A percentile compares a stretch with the other conserved stretches of the same genome.
Evolutionary conservation across 2,329 filamentous ascomycete species (phyloP).

Genomic region (Hypoxylon sp.): DNA sequence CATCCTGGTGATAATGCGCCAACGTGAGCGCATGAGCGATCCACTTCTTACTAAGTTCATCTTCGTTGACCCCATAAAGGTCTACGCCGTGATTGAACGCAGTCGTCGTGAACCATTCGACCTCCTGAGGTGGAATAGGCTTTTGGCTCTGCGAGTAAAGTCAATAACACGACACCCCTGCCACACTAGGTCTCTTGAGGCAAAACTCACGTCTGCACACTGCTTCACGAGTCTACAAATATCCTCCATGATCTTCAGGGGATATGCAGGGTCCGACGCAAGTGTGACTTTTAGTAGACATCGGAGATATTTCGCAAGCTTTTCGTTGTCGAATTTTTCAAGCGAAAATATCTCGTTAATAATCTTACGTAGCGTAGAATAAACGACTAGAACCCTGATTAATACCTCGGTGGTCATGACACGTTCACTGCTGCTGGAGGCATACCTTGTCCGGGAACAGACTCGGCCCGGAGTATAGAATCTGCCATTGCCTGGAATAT

Average conservation of each 20-base stretch:
- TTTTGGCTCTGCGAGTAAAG: constrained; percentile 55
- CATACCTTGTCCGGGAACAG: constrained; percentile 66
- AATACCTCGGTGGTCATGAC: neutral
- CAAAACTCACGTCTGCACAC: constrained; percentile 61
- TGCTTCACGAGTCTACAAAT: constrained; percentile 68
- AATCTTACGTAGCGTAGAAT: constrained; percentile 72
- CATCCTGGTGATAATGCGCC: constrained; percentile 71
- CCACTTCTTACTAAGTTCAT: constrained; percentile 72
- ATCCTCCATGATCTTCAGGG: constrained; percentile 75
- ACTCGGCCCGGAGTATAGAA: constrained; percentile 68
- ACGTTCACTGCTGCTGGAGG: neutral
- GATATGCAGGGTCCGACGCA: constrained; percentile 67
- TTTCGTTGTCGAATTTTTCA: constrained; percentile 68
- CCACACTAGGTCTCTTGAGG: neutral
- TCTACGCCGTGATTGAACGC: constrained; percentile 81
- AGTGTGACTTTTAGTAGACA: constrained; percentile 81
- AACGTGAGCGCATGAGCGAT: constrained; percentile 73
- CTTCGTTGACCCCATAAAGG: constrained; percentile 69
- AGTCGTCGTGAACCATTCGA: constrained; percentile 81
- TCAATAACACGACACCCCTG: neutral
- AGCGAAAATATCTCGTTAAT: constrained; percentile 77
- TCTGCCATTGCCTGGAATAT: constrained; percentile 77
- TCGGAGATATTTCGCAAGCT: constrained; percentile 82
- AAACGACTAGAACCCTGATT: constrained; percentile 60
- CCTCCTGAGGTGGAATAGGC: constrained; percentile 74